These are phyloP conservation scores for Aureobasidium sp. DNA, from an alignment of 2,329 filamentous ascomycete genomes.

Conservation along the genomic window DNA sequence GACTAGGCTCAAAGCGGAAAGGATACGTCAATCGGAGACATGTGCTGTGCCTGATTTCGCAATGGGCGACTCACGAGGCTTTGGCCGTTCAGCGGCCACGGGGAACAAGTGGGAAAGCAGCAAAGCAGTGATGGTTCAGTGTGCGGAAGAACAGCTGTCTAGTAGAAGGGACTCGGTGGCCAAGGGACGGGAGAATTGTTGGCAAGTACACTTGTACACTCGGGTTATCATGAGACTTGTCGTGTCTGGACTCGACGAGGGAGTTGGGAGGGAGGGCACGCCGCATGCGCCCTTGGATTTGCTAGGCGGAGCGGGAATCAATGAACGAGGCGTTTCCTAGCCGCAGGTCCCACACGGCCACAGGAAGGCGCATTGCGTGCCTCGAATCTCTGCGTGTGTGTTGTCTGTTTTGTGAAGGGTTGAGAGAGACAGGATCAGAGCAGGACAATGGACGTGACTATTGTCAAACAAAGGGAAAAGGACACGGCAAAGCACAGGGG, in stretches of 20 bases:
- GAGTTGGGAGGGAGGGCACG: background rate
- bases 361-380: slow-evolving; percentile 7
- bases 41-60: slow-evolving; percentile 11
- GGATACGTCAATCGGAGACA: slow-evolving; percentile 4
- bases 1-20: background rate
- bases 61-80: slow-evolving; percentile 5
- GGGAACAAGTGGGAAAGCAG: background rate
- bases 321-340: slow-evolving; percentile 12
- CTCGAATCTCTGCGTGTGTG: slow-evolving; percentile 9
- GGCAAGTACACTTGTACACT: background rate
- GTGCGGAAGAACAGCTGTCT: background rate
- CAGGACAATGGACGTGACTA: background rate
- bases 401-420: background rate
- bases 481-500: background rate
- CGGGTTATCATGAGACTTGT: slow-evolving; percentile 2
- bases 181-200: background rate
- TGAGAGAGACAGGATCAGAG: background rate
- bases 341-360: slow-evolving; percentile 12
- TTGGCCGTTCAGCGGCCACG: slow-evolving; percentile 6
- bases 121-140: background rate
- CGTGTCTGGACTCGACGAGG: slow-evolving; percentile 3
- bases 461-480: background rate
- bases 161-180: background rate
- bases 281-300: slow-evolving; percentile 6
- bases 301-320: slow-evolving; percentile 9